Base-by-base conservation (phyloP, 768 basidiomycete species). In the Amanita thiersii region DNA sequence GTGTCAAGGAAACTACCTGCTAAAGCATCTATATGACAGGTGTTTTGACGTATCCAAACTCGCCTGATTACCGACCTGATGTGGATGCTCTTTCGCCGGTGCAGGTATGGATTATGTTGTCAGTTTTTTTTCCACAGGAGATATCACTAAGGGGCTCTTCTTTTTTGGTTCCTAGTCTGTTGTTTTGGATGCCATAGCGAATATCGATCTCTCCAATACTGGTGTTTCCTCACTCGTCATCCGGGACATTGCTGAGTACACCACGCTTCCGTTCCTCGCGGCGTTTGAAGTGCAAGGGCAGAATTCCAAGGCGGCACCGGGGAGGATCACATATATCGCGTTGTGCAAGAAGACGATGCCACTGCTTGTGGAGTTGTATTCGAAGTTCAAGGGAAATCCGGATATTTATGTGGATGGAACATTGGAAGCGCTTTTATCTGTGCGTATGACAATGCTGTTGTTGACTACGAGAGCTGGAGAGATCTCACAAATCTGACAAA, bases 341-440 rank as follows among this genome's bases (percentile, higher is more conserved):
- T 59, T 98, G n/a, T 70, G 82, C 1, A 98, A 97, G 62, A 84
- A 78, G 58, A 71, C 71, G 10, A 91, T 96, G 85, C 90, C 91
- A 1, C 67, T 74, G 57, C 65, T 94, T 1, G 81, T 87, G 0
- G 78, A 85, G n/a, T 58, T 92, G 3, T 92, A 82, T 61, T 56
- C 80, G 40, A 65, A 63, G 41, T 84, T 86, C 65, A 80, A 79
- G 52, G 68, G 69, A 4, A 63, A 68, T 14, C 48, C 57, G 2
- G 74, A 76, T 32, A 70, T 94, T 3, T 94, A 86, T 50, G 64
- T 71, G 8, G 81, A 91, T 52, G 90, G 87, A 3, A 91, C 91
- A 0, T 56, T 97, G 18, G 91, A 94, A 58, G 70, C 77, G n/a
- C 64, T 94, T 15, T 57, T 93, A 20, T 77, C 82, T 18, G 90